These are phyloP conservation scores for Ganoderma lingzhi DNA, from an alignment of 1,284 basidiomycete species.

Conservation along the genomic window DNA sequence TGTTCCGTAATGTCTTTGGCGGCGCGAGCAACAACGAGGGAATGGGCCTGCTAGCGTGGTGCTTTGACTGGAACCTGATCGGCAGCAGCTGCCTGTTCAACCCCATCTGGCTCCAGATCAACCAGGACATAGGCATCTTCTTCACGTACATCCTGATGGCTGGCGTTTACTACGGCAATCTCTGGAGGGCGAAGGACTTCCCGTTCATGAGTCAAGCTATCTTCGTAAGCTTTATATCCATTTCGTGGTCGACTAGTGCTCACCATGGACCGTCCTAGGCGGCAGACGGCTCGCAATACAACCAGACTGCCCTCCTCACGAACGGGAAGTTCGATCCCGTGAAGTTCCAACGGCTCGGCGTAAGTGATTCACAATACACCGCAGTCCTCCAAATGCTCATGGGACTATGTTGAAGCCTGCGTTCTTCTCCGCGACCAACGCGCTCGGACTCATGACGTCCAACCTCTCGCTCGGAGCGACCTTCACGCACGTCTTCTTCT, in stretches of 20 bases:
- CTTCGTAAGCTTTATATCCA: conserved; percentile 33
- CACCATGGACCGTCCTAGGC: conserved; percentile 24
- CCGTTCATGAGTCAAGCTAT: conserved; percentile 45
- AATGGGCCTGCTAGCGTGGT: conserved; percentile 57
- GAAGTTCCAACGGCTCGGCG: conserved; percentile 40
- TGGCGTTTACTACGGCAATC: conserved; percentile 43
- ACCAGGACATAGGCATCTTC: conserved; percentile 43
- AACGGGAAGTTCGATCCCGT: conserved; percentile 41
- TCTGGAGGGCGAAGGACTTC: conserved; percentile 44
- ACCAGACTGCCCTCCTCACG: conserved; percentile 43
- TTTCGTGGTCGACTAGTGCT: background rate
- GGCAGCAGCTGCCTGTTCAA: conserved; percentile 40
- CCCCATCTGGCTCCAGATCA: conserved; percentile 44
- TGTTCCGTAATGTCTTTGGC: conserved; percentile 66
- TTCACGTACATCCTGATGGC: conserved; percentile 44
- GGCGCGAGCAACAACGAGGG: conserved; percentile 69
- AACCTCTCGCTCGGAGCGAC: conserved; percentile 43
- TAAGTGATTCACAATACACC: conserved; percentile 17
- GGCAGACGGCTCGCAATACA: conserved; percentile 40
- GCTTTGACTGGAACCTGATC: conserved; percentile 61
- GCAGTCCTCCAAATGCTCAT: background rate
- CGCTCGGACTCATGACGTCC: conserved; percentile 41
- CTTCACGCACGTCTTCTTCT: conserved; percentile 40
- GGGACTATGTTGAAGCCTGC: conserved; percentile 34
- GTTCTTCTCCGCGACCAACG: conserved; percentile 43